Evolutionary conservation across 2,329 filamentous ascomycete genomes (phyloP), one percentile per base, ranked within the genome.

Genomic region (Pseudogymnoascus sp.): DNA sequence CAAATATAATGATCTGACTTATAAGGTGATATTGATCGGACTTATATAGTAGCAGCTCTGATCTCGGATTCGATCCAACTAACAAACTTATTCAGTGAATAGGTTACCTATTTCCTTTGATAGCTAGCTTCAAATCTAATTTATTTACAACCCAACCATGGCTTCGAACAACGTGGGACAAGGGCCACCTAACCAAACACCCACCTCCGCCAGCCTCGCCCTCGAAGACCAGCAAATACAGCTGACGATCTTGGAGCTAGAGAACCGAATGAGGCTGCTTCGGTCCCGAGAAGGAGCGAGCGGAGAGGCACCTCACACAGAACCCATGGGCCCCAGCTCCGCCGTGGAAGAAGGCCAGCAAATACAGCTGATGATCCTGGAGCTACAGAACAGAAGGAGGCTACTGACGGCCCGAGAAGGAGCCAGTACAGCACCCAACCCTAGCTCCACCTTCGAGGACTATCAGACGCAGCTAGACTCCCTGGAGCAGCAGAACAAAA

Each of bases 381-480:
- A 93, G 75, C 90, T 92, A 75, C 89, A 93, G 75, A 93, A 93
- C 70, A 93, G 92, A 80, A 92, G 91, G 75, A 81, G 90, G 16
- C 19, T 19, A 19, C 19, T 19, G 1, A 19, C 19, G 19, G 19
- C 19, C 19, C 19, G 19, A 19, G 19, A 19, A 19, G 19, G 19
- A 19, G 19, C 19, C 19, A 19, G 19, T 19, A 19, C 19, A 19
- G 19, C 19, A 19, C 19, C 19, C 19, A 2, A 2, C 19, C 19
- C 19, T 19, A 19, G 19, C 19, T 19, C 19, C 19, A 2, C 19
- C 19, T 2, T 19, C 19, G 19, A 19, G 2, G 30, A 33, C 30
- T 33, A 33, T 11, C 30, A 33, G 30, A 8, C 11, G 30, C 30
- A 33, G 30, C 30, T 33, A 8, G 11, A 2, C 1, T 3, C 11